Percentiles rank a stretch among this genome's conserved stretches.
phyloP scores from a whole-genome alignment of 352 stramenopile genomes.

The Pilasporangium apinafurcum region DNA sequence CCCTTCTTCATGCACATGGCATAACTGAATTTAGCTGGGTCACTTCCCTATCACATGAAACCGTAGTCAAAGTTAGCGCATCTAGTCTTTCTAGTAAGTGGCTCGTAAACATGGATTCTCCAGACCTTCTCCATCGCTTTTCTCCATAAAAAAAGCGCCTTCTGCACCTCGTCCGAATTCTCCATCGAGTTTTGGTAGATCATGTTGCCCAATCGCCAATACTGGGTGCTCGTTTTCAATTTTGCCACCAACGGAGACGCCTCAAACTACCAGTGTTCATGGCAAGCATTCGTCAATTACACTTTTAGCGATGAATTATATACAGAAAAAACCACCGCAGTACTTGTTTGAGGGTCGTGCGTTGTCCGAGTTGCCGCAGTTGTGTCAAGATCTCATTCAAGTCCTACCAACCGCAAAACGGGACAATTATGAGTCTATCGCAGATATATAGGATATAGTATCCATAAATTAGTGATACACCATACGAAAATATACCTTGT shows the following conservation, averaged over 20 bases:
- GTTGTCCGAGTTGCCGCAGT: slow-evolving; percentile 48
- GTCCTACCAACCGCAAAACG: slow-evolving; percentile 21
- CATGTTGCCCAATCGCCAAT: slow-evolving; percentile 73
- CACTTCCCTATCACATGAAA: slow-evolving; percentile 37
- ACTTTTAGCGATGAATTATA: not conserved
- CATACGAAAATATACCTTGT: slow-evolving; percentile 13
- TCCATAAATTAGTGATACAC: not conserved
- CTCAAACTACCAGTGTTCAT: slow-evolving; percentile 36
- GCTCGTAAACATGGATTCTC: not conserved
- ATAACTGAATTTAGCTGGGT: slow-evolving; percentile 83
- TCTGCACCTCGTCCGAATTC: slow-evolving; percentile 56
- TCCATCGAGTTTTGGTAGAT: slow-evolving; percentile 75
- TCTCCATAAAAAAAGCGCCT: slow-evolving; percentile 72
- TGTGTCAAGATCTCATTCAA: slow-evolving; percentile 49
- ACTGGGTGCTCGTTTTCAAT: slow-evolving; percentile 47
- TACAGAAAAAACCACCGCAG: not conserved
- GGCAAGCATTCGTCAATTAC: not conserved
- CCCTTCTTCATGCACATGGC: slow-evolving; percentile 78
- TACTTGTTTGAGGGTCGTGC: slow-evolving; percentile 50
- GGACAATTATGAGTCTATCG: not conserved
- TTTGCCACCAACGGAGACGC: slow-evolving; percentile 50
- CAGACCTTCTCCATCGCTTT: slow-evolving; percentile 74
- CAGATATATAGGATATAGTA: too few species aligned
- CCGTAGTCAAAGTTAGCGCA: too few species aligned
- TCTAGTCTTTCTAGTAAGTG: not conserved